Evolutionary conservation across 1,284 basidiomycete genomes (phyloP), one percentile per base, ranked within the genome.

Genomic region (Mycosarcoma maydis): DNA sequence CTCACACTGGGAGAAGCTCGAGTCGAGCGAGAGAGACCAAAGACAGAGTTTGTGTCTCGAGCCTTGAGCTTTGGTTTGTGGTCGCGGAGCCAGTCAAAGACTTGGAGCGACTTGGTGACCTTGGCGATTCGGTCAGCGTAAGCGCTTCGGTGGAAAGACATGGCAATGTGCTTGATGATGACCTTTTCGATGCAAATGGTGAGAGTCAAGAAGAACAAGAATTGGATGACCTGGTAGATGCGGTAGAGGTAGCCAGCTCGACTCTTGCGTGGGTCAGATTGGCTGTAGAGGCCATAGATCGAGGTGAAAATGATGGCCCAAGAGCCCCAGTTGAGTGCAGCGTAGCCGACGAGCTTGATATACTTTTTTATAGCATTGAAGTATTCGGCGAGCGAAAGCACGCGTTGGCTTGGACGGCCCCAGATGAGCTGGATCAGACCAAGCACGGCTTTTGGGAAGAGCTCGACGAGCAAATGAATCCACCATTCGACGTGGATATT

Each of bases 121-220:
- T 84, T 83, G 10, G 87, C 85, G 14, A 91, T 84, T 48, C 90
- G 89, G 32, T 92, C 90, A 62, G 86, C 86, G 77, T 88, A 92
- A 13, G 90, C 90, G 8, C 87, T 88, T 40, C 85, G 86, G 78
- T 92, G 90, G 83, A 92, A 92, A 17, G 66, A 69, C 54, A 80
- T 77, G 48, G 78, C 75, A 27, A 80, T 78, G 44, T 64, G 58
- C 69, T 73, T 74, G 65, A 80, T 69, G 32, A 80, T 60, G 51
- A 80, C 62, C 72, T 80, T 77, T 40, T 78, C 75, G 26, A 44
- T 72, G 36, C 65, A 70, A 40, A 80, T 57, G 48, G 76, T 80
- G 41, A 80, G 69, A 14, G 65, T 72, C 47, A 80, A 56, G 58
- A 80, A 80, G 60, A 80, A 80, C 53, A 78, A 54, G 58, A 80